Percentiles rank a stretch among this genome's conserved stretches.
Evolutionary conservation across 805 yeast genomes (phyloP).

Genomic region (Saccharomycopsis schoenii): DNA sequence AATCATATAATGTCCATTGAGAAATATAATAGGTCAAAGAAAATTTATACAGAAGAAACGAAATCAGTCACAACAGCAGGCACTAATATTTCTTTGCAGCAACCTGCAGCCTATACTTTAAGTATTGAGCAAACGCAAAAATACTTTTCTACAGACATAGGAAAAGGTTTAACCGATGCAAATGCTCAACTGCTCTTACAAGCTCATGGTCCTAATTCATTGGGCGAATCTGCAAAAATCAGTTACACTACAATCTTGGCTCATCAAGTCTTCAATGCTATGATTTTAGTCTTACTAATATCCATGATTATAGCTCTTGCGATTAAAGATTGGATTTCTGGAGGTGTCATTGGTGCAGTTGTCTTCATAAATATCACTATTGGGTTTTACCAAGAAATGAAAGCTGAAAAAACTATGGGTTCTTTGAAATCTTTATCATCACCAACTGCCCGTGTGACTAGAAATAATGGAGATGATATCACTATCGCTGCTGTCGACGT

Average conservation of each 20-base stretch:
- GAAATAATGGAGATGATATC: conserved; percentile 43
- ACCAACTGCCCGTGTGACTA: conserved; percentile 58
- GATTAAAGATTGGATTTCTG: conserved; percentile 70
- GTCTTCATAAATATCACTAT: conserved; percentile 52
- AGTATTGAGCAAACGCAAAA: conserved; percentile 28
- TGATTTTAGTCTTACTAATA: conserved; percentile 63
- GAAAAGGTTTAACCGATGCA: conserved; percentile 37
- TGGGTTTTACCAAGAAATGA: conserved; percentile 61
- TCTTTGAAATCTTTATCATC: conserved; percentile 57
- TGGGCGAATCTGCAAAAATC: conserved; percentile 51
- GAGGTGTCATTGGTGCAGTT: conserved; percentile 69
- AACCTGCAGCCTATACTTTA: conserved; percentile 17
- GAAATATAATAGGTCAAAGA: neutral
- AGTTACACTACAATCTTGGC: conserved; percentile 45
- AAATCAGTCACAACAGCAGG: neutral
- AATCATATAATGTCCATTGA: neutral
- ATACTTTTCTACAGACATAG: conserved; percentile 32
- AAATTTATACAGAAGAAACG: neutral
- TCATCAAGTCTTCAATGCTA: conserved; percentile 67
- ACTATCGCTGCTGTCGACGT: conserved; percentile 53
- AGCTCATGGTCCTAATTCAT: conserved; percentile 45
- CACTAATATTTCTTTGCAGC: neutral
- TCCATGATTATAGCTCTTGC: conserved; percentile 65
- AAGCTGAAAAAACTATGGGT: conserved; percentile 74
- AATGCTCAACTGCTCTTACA: conserved; percentile 22